These are phyloP conservation scores for Verticillium tricorpus DNA, from an alignment of 2,329 filamentous ascomycete genomes.

Conservation along the genomic window DNA sequence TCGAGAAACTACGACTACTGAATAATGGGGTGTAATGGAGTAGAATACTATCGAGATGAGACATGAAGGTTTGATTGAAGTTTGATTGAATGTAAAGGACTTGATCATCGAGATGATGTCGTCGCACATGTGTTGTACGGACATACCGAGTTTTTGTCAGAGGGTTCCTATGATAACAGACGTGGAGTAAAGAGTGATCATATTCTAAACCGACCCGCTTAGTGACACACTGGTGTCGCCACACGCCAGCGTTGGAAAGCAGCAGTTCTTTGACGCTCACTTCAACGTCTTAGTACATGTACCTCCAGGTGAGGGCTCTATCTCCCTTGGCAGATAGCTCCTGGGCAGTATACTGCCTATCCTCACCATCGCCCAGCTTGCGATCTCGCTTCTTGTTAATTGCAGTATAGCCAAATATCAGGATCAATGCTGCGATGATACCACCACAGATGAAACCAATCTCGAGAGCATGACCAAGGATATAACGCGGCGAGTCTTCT, in stretches of 20 bases:
- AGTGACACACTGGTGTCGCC: too few relatives aligned
- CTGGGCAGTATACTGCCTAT: constrained; percentile 31
- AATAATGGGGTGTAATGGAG: not conserved
- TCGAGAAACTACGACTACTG: not conserved
- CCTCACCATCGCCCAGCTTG: constrained; percentile 38
- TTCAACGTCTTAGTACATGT: constrained; percentile 39
- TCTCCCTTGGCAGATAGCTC: constrained; percentile 58
- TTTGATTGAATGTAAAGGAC: not conserved
- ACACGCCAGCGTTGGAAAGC: too few relatives aligned
- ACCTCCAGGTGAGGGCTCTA: constrained; percentile 57
- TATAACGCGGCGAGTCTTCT: constrained; percentile 42
- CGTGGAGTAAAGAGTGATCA: too few relatives aligned
- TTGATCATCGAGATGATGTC: too few relatives aligned
- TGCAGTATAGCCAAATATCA: constrained; percentile 45
- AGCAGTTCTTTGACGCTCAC: too few relatives aligned
- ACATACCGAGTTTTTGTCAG: too few relatives aligned
- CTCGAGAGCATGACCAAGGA: constrained; percentile 45
- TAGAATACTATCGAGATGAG: not conserved
- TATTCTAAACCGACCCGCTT: too few relatives aligned
- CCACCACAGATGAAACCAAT: constrained; percentile 43
- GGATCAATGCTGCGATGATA: constrained; percentile 36
- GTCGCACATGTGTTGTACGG: too few relatives aligned
- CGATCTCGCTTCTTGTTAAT: constrained; percentile 55
- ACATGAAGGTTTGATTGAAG: not conserved
- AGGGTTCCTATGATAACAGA: too few relatives aligned